Evolutionary conservation across 2,329 filamentous ascomycete genomes (phyloP).

Genomic region (Epichloe glyceriae): DNA sequence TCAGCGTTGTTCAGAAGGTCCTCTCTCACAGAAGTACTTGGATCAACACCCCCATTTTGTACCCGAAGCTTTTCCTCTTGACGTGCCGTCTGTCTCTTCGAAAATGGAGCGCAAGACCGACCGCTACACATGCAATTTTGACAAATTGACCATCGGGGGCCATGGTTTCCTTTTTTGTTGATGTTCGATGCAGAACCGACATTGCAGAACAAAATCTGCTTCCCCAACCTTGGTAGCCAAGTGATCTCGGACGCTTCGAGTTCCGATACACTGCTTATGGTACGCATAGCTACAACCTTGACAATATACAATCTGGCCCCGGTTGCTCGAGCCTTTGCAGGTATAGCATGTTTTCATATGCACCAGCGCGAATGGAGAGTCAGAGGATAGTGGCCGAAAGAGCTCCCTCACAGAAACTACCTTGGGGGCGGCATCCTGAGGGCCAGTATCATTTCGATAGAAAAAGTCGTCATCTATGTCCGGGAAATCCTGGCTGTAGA

Average conservation of each 20-base stretch:
- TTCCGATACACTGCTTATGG: constrained; percentile 72
- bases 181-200: constrained; percentile 65
- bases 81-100: constrained; percentile 55
- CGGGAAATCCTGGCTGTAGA: constrained; percentile 37
- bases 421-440: constrained; percentile 34
- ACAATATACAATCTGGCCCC: constrained; percentile 65
- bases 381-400: constrained; percentile 49
- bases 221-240: constrained; percentile 72
- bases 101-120: constrained; percentile 60
- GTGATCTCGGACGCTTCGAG: constrained; percentile 64
- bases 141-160: constrained; percentile 64
- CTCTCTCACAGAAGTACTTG: constrained; percentile 49
- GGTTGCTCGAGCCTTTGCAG: constrained; percentile 39
- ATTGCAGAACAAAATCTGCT: constrained; percentile 76
- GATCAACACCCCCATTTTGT: constrained; percentile 68
- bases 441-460: constrained; percentile 34
- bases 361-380: constrained; percentile 53
- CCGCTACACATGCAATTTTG: constrained; percentile 55
- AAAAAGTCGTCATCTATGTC: constrained; percentile 47
- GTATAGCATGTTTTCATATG: constrained; percentile 63
- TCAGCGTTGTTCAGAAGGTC: constrained; percentile 59
- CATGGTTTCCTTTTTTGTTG: constrained; percentile 51
- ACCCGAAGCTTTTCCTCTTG: constrained; percentile 76
- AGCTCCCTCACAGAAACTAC: constrained; percentile 56
- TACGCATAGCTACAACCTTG: constrained; percentile 81